A percentile compares a stretch with the other conserved stretches of the same genome.
Conservation (phyloP, 176 grass and related monocot genomes). For the Echinochloa phyllopogon region DNA sequence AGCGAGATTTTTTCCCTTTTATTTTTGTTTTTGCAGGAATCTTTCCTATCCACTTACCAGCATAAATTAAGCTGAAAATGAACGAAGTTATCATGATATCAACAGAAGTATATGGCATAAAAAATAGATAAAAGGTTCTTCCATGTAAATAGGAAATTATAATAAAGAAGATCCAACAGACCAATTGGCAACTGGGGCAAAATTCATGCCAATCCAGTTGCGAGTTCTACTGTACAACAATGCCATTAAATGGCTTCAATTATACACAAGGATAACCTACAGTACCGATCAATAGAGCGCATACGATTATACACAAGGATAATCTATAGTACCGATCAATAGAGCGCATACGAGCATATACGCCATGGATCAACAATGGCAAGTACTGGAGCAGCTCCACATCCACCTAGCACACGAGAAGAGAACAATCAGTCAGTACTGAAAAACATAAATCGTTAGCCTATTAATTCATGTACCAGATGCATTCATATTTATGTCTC, state of each 20-base stretch:
- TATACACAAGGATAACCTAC: conserved; percentile 6
- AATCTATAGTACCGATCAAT: neutral
- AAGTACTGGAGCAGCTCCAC: neutral
- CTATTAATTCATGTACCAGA: neutral
- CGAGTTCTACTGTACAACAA: conserved; percentile 9
- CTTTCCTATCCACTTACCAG: neutral
- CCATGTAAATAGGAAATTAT: neutral
- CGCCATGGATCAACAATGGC: neutral
- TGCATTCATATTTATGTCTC: neutral
- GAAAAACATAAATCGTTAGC: neutral
- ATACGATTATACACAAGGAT: conserved; percentile 27
- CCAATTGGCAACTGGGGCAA: neutral
- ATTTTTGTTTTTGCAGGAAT: neutral
- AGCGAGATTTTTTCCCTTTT: neutral
- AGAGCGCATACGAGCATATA: conserved; percentile 41
- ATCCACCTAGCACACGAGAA: conserved; percentile 28
- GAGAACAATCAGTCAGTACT: neutral
- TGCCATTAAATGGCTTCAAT: neutral
- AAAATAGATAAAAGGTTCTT: neutral
- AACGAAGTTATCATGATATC: neutral
- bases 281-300: neutral
- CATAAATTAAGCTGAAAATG: neutral
- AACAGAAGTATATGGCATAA: neutral
- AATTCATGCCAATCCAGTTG: neutral
- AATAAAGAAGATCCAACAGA: neutral